Evolutionary conservation across 2,329 filamentous ascomycete species (phyloP).

Genomic region (Sporothrix curviconia): DNA sequence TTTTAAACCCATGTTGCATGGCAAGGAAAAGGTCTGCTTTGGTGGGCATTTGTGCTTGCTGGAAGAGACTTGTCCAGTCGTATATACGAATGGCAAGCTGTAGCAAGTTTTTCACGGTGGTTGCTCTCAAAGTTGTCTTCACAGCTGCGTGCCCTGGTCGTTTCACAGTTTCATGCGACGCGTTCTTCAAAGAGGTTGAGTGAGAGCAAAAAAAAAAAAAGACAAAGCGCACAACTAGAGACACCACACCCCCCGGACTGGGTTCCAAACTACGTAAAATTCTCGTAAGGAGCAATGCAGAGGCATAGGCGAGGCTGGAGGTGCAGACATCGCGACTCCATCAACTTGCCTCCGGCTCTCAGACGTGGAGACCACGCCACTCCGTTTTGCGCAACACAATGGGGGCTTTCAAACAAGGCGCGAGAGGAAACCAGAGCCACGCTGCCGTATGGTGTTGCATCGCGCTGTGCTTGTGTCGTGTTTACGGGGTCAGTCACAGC

Average conservation of each 20-base stretch:
- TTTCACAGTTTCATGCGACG: background rate
- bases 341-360: background rate
- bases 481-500: background rate
- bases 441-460: background rate
- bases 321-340: background rate
- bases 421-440: background rate
- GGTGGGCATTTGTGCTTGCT: too few relatives aligned
- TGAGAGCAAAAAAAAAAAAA: too few relatives aligned
- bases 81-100: too few relatives aligned
- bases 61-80: too few relatives aligned
- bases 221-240: too few relatives aligned
- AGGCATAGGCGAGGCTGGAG: background rate
- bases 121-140: too few relatives aligned
- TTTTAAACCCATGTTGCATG: background rate
- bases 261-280: too few relatives aligned
- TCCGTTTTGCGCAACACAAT: background rate
- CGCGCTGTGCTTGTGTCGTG: constrained; percentile 1
- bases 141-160: too few relatives aligned
- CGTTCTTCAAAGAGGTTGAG: background rate
- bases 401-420: background rate
- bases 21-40: too few relatives aligned
- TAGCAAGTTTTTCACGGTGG: too few relatives aligned
- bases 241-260: too few relatives aligned
- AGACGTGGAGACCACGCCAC: background rate
- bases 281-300: too few relatives aligned